Conservation (phyloP, 2,329 filamentous ascomycete genomes). For the Sporothrix curviconia region DNA sequence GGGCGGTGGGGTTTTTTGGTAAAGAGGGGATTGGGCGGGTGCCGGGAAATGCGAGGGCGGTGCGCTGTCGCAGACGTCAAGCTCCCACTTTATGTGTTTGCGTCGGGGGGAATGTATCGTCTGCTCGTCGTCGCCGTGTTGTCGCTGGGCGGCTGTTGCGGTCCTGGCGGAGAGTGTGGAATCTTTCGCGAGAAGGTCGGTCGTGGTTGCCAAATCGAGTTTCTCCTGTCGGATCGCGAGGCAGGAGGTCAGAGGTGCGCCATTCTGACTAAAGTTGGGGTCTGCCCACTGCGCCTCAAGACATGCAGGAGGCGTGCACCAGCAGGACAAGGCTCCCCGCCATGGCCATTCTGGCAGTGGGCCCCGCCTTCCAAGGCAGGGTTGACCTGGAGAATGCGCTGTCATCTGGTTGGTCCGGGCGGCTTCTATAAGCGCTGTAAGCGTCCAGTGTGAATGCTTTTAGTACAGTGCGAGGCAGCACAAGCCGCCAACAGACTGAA, state of each 20-base stretch:
- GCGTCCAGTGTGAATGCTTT: no score
- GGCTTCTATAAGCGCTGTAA: no score
- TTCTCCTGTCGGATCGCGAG: neutral
- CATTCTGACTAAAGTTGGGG: neutral
- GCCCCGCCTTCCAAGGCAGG: neutral
- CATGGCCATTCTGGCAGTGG: neutral
- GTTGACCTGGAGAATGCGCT: no score
- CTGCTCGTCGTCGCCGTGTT: neutral
- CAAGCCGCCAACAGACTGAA: no score
- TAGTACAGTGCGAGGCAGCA: no score
- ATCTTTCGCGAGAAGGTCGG: neutral
- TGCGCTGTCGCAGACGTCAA: neutral
- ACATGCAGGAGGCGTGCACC: neutral
- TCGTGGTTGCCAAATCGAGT: neutral
- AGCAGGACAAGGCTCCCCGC: constrained; percentile 3
- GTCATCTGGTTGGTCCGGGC: neutral
- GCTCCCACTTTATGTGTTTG: neutral
- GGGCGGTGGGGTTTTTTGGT: no score
- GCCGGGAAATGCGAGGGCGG: neutral
- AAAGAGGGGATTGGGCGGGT: no score
- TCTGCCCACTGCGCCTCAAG: neutral
- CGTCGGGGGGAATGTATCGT: neutral
- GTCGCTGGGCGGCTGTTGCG: no score
- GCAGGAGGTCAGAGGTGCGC: neutral
- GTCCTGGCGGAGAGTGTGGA: neutral